Evolutionary conservation across 1,284 basidiomycete genomes (phyloP).

Genomic region (Heterobasidion irregulare): DNA sequence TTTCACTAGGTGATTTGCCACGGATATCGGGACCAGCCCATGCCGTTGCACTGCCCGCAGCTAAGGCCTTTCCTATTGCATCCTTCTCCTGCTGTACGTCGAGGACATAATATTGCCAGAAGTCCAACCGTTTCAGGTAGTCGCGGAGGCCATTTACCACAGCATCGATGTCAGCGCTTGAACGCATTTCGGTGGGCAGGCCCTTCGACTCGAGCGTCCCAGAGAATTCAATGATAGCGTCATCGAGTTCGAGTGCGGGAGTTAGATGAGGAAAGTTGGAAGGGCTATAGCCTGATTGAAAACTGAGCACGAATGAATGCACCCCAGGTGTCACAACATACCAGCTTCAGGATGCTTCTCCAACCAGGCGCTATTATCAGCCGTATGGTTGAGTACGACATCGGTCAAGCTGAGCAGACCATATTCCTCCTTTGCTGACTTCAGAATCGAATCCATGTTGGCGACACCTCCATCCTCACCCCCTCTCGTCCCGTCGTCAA

Average conservation of each 20-base stretch:
- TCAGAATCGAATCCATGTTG: constrained; percentile 55
- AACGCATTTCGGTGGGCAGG: constrained; percentile 65
- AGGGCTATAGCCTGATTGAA: constrained; percentile 70
- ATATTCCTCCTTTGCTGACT: constrained; percentile 71
- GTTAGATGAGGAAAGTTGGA: constrained; percentile 84
- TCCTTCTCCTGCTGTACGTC: constrained; percentile 57
- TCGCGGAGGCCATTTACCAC: constrained; percentile 59
- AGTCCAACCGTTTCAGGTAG: constrained; percentile 53
- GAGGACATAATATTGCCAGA: constrained; percentile 93
- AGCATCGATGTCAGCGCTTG: constrained; percentile 57
- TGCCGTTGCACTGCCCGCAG: constrained; percentile 30
- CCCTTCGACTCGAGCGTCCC: constrained; percentile 51
- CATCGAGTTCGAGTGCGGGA: constrained; percentile 84
- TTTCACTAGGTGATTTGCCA: constrained; percentile 55
- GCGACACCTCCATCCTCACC: constrained; percentile 44
- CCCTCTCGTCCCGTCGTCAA: constrained; percentile 35
- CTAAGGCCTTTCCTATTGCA: constrained; percentile 42
- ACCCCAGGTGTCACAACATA: constrained; percentile 15
- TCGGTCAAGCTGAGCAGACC: constrained; percentile 87
- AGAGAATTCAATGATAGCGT: constrained; percentile 78
- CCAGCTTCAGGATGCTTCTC: constrained; percentile 90
- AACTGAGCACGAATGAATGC: not conserved
- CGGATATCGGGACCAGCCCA: constrained; percentile 53
- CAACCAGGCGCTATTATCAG: constrained; percentile 90
- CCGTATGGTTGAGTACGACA: constrained; percentile 93